phyloP scores from a whole-genome alignment of 495 filamentous ascomycete species.

The Recurvomyces mirabilis region DNA sequence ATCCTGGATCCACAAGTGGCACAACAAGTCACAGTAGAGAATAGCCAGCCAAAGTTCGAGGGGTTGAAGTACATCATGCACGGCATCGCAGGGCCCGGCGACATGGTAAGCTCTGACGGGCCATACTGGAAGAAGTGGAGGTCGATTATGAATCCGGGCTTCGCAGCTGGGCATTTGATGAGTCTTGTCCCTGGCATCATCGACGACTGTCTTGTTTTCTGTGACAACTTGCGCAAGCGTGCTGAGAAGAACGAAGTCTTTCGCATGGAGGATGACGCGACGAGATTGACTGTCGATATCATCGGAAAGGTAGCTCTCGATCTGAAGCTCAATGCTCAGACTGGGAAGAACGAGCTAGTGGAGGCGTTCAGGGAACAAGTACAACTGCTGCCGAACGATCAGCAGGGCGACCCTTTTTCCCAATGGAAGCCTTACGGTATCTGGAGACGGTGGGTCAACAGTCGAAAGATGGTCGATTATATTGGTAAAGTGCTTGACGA shows the following conservation, averaged over 20 bases:
- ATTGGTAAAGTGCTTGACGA: conserved; percentile 28
- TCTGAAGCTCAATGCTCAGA: conserved; percentile 28
- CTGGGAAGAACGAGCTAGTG: conserved; percentile 27
- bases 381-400: no score
- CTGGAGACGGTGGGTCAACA: conserved; percentile 24
- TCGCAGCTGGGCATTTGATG: conserved; percentile 33
- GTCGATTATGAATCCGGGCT: conserved; percentile 38
- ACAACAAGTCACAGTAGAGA: conserved; percentile 26
- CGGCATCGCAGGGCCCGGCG: conserved; percentile 25
- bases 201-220: conserved; percentile 32
- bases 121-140: conserved; percentile 35
- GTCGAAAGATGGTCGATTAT: conserved; percentile 28
- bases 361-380: conserved; percentile 27
- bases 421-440: conserved; percentile 13
- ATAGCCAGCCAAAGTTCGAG: conserved; percentile 27
- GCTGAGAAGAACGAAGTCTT: conserved; percentile 29
- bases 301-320: conserved; percentile 35
- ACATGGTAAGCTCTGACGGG: conserved; percentile 32
- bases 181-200: conserved; percentile 33
- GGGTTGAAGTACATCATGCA: conserved; percentile 25
- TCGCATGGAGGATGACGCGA: conserved; percentile 27
- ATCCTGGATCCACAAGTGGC: conserved; percentile 30
- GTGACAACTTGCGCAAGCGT: conserved; percentile 24
- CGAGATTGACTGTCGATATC: conserved; percentile 35
- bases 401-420: no score